Base-by-base conservation (phyloP, 257 asterid genomes). In the Ligustrum vulgare region DNA sequence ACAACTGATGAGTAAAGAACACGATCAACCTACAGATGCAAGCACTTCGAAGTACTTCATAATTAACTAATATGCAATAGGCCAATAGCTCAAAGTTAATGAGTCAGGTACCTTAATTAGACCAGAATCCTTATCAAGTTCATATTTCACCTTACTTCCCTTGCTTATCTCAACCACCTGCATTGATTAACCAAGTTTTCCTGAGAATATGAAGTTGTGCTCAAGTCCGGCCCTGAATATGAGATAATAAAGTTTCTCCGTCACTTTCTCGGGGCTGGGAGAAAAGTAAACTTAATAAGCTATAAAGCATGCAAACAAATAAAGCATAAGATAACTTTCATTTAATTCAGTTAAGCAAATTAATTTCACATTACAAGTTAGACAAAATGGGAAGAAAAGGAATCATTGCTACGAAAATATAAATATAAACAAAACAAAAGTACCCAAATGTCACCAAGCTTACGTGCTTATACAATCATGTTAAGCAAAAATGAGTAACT, bases 121-220 rank as follows among this genome's bases (percentile, higher is more conserved):
- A 81, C 99, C 98, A 82, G 97, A 88, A 60, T 91, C 87, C 86
- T 95, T 95, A 87, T 93, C 99, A 66, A 95, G 93, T 73, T 95
- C 97, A 80, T 95, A 95, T 82, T 95, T 95, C 93, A 95, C 99
- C 89, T 95, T 95, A 79, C 98, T 81, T 77, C 99, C 98, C 88
- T 82, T 93, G 72, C 93, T 82, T 83, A 93, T 95, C 84, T 95
- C 99, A 81, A 95, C 80, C 81, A 95, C 98, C 98, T 95, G 89
- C 81, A 84, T 20, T 34, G 72, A 68, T 73, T 35, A 60, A 65
- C 41, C 60, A 70, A 69, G 71, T 75, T 69, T 49, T 45, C 66
- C 18, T 47, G 28, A 54, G 68, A 82, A 72, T 64, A 43, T 28
- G n/a, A n/a, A n/a, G n/a, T n/a, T n/a, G n/a, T n/a, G n/a, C n/a